Conservation (phyloP, 768 basidiomycete genomes). For the Mycena filopes region DNA sequence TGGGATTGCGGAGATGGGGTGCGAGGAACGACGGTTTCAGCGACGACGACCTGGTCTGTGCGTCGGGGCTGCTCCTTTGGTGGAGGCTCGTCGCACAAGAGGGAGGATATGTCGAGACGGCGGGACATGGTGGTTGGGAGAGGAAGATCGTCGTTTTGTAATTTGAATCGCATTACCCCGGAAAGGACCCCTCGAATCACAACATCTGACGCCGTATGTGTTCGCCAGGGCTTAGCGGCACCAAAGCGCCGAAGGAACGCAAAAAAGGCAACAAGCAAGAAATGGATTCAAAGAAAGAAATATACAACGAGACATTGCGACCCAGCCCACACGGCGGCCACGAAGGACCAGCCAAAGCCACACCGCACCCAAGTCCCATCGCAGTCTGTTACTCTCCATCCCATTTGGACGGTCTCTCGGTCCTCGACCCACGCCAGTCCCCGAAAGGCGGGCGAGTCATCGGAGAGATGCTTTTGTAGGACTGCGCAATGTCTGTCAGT, state of each 20-base stretch:
- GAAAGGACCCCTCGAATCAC: no score
- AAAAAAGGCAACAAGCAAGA: no score
- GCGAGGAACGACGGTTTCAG: slow-evolving; percentile 43
- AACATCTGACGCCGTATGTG: background rate
- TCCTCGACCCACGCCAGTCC: slow-evolving; percentile 84
- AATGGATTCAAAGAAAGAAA: slow-evolving; percentile 32
- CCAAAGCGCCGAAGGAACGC: no score
- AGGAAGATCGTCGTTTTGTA: slow-evolving; percentile 33
- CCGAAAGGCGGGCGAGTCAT: slow-evolving; percentile 73
- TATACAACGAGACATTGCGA: slow-evolving; percentile 97
- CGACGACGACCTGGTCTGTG: slow-evolving; percentile 30
- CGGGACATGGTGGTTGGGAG: slow-evolving; percentile 63
- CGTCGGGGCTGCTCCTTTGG: slow-evolving; percentile 22
- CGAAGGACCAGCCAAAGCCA: slow-evolving; percentile 66
- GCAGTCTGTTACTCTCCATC: slow-evolving; percentile 73
- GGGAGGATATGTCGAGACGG: slow-evolving; percentile 80
- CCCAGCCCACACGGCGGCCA: slow-evolving; percentile 71
- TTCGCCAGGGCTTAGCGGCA: no score
- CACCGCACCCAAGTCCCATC: slow-evolving; percentile 94
- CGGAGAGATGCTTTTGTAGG: slow-evolving; percentile 91
- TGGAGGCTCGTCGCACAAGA: slow-evolving; percentile 65
- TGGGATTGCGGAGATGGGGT: slow-evolving; percentile 43
- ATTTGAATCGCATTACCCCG: slow-evolving; percentile 1
- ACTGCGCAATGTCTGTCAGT: slow-evolving; percentile 51
- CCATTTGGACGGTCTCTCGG: slow-evolving; percentile 85